Percentiles rank a stretch among this genome's conserved stretches.
phyloP scores from a whole-genome alignment of 352 stramenopile genomes.

The Peronospora belbahrii region DNA sequence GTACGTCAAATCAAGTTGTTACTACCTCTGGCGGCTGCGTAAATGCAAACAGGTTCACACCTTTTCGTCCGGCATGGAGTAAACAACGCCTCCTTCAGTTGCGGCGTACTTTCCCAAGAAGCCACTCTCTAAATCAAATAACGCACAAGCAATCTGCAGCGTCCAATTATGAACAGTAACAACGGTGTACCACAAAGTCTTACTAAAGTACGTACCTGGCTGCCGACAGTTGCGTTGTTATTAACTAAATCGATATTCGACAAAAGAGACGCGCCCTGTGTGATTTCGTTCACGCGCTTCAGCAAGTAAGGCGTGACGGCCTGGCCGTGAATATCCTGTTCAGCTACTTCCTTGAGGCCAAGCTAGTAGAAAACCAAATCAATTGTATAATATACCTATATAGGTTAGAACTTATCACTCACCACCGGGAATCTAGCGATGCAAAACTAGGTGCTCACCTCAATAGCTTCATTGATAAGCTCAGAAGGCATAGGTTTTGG shows the following conservation, averaged over 20 bases:
- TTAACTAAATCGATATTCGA: constrained; percentile 97
- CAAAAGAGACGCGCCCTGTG: constrained; percentile 83
- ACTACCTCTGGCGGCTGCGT: neutral
- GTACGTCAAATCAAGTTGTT: constrained; percentile 1
- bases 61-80: constrained; percentile 43
- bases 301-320: constrained; percentile 90
- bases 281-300: constrained; percentile 91
- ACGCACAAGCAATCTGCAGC: constrained; percentile 46
- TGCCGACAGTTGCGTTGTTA: constrained; percentile 93
- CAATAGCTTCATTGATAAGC: constrained; percentile 89
- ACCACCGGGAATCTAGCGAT: neutral
- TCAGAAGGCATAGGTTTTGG: constrained; percentile 73
- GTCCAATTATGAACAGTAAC: constrained; percentile 1
- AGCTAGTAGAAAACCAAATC: constrained; percentile 24
- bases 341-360: constrained; percentile 78
- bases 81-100: constrained; percentile 10
- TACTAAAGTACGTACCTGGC: constrained; percentile 58
- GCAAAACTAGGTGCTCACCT: constrained; percentile 21
- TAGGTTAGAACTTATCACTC: too few relatives aligned
- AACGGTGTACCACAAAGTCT: neutral
- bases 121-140: constrained; percentile 55
- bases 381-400: neutral
- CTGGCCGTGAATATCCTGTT: constrained; percentile 86
- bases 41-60: constrained; percentile 14
- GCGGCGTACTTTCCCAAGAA: neutral